phyloP scores from a whole-genome alignment of 2,329 filamentous ascomycete species.

The Sarocladium strictum region DNA sequence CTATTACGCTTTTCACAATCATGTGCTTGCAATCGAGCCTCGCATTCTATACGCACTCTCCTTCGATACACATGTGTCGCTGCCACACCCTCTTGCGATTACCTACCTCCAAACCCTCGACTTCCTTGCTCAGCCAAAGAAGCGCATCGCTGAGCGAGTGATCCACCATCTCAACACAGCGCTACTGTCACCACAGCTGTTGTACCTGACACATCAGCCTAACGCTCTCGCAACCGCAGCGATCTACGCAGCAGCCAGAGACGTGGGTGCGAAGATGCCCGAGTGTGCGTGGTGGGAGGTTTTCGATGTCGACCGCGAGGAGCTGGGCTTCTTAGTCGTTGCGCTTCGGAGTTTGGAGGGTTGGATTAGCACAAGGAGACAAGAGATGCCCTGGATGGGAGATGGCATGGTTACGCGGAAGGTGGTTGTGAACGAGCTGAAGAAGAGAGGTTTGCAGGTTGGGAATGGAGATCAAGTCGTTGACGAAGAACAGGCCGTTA shows the following conservation, averaged over 20 bases:
- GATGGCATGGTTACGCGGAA: conserved; percentile 51
- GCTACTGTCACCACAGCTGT: conserved; percentile 77
- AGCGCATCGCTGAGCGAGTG: conserved; percentile 55
- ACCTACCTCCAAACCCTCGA: conserved; percentile 91
- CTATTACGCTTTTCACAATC: conserved; percentile 59
- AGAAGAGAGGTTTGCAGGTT: conserved; percentile 34
- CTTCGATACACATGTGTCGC: conserved; percentile 78
- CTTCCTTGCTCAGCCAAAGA: conserved; percentile 42
- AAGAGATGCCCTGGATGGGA: conserved; percentile 43
- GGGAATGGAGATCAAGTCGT: background rate
- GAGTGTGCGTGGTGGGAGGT: conserved; percentile 95
- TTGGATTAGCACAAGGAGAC: conserved; percentile 56
- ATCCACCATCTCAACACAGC: conserved; percentile 81
- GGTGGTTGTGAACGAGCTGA: conserved; percentile 54
- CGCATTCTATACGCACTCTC: conserved; percentile 68
- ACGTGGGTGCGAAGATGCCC: conserved; percentile 71
- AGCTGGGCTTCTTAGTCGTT: conserved; percentile 87
- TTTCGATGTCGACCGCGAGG: conserved; percentile 91
- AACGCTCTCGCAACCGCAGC: conserved; percentile 78
- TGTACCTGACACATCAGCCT: conserved; percentile 91
- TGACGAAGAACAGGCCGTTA: conserved; percentile 3
- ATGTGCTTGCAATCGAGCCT: conserved; percentile 69
- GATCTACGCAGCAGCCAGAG: conserved; percentile 81
- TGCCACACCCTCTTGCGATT: conserved; percentile 80
- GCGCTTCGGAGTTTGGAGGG: conserved; percentile 73